Evolutionary conservation across 1,284 basidiomycete genomes (phyloP).

Genomic region (Cutaneotrichosporon daszewskae): DNA sequence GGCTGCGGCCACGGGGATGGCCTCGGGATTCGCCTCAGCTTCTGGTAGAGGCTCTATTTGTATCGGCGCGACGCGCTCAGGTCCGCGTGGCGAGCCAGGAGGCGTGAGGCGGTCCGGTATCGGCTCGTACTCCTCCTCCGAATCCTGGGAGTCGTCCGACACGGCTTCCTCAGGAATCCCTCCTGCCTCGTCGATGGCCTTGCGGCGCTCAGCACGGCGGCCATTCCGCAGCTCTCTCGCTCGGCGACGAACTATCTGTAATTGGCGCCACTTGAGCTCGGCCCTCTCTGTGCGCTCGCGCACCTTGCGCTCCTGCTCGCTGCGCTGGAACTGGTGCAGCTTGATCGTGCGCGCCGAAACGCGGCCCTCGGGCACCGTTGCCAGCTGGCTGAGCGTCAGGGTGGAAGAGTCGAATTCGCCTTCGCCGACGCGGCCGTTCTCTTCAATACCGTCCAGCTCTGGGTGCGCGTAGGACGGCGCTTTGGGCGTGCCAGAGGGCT

Average conservation of each 20-base stretch:
- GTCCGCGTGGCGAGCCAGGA: constrained; percentile 21
- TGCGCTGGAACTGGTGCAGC: constrained; percentile 18
- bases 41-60: constrained; percentile 8
- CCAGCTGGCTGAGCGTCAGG: constrained; percentile 26
- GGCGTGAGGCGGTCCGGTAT: constrained; percentile 38
- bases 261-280: constrained; percentile 23
- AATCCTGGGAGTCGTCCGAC: constrained; percentile 33
- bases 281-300: constrained; percentile 13
- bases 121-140: constrained; percentile 35
- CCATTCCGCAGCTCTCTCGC: constrained; percentile 25
- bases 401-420: constrained; percentile 19
- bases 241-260: constrained; percentile 32
- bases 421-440: constrained; percentile 27
- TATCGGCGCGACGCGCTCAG: constrained; percentile 13
- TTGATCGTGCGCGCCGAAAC: constrained; percentile 30
- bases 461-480: constrained; percentile 3
- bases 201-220: constrained; percentile 23
- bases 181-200: constrained; percentile 15
- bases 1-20: constrained; percentile 5
- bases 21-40: constrained; percentile 1
- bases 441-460: constrained; percentile 24
- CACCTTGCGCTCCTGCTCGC: constrained; percentile 13
- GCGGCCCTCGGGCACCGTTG: constrained; percentile 26
- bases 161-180: constrained; percentile 23
- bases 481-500: not conserved